Percentiles rank a stretch among this genome's conserved stretches.
phyloP scores from a whole-genome alignment of 2,329 filamentous ascomycete genomes.

The Neofusicoccum laricinum region DNA sequence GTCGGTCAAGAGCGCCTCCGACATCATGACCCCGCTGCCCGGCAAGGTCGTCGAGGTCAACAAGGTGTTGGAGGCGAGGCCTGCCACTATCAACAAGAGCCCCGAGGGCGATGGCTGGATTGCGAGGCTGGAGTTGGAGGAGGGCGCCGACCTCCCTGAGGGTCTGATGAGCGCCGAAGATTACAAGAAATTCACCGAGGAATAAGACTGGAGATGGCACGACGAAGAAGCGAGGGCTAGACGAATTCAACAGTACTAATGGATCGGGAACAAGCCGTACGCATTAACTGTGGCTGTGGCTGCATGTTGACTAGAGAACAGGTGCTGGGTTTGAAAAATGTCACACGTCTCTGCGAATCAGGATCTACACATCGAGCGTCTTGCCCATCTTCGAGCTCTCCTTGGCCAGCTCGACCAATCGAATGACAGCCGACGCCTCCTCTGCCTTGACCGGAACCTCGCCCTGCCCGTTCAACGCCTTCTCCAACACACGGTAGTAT shows the following conservation, averaged over 20 bases:
- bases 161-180: constrained; percentile 66
- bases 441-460: constrained; percentile 54
- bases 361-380: constrained; percentile 36
- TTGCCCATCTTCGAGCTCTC: constrained; percentile 52
- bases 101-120: constrained; percentile 93
- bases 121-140: constrained; percentile 76
- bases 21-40: constrained; percentile 85
- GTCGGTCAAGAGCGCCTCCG: constrained; percentile 97
- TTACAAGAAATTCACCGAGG: constrained; percentile 58
- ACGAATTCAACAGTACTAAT: constrained; percentile 8
- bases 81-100: constrained; percentile 81
- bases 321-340: constrained; percentile 1
- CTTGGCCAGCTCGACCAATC: constrained; percentile 55
- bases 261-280: background rate
- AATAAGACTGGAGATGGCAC: background rate
- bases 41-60: constrained; percentile 78
- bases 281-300: background rate
- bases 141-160: constrained; percentile 62
- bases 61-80: constrained; percentile 74
- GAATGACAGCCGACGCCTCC: constrained; percentile 54
- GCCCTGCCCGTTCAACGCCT: constrained; percentile 51
- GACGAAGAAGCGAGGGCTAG: background rate
- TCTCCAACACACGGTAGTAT: constrained; percentile 60
- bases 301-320: background rate
- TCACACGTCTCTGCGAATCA: background rate